Base-by-base conservation (phyloP, 208 protist genomes). In the Acanthamoeba healyi region DNA sequence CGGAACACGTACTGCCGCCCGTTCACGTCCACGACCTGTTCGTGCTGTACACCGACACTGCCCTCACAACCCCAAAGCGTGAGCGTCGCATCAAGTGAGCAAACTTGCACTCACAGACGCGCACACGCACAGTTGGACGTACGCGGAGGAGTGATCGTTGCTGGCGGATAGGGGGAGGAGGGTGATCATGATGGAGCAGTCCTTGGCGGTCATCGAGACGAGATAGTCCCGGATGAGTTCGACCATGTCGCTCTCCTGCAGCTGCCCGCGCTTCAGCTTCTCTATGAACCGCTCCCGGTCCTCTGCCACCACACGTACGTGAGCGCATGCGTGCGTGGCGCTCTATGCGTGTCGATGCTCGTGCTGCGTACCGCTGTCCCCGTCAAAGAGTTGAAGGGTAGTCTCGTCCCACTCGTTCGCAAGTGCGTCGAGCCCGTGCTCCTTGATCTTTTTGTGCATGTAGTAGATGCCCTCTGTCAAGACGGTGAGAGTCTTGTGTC, bases 131-230 rank as follows among this genome's bases (percentile, higher is more conserved):
- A 36, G 38, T 79, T 24, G 36, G 19, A 5, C 1, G 67, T n/a
- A 7, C 29, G 14, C 14, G 46, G 46, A 6, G 12, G 7, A 12
- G 44, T 4, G 44, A 49, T n/a, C n/a, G n/a, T n/a, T n/a, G n/a
- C n/a, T n/a, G n/a, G n/a, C 44, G 44, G 44, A 12, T 4, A 51
- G 29, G 63, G 88, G 88, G 22, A 82, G 88, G 46, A 93, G 32
- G 67, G 88, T 81, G 65, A 93, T 93, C 88, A 93, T 93, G 67
- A 93, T 93, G 42, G 88, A 93, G 51, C 88, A 93, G 42, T 93
- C 88, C 65, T 93, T 93, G 42, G 88, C 88, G 32, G 88, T 93
- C 46, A 63, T 81, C 15, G 88, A 93, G 42, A 93, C 63, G 67
- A 93, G 88, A n/a, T 67, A 93, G 88, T 93, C 88, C 22, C 88